These are phyloP conservation scores for Pterulicium gracile DNA, from an alignment of 1,284 basidiomycete genomes.

Conservation along the genomic window DNA sequence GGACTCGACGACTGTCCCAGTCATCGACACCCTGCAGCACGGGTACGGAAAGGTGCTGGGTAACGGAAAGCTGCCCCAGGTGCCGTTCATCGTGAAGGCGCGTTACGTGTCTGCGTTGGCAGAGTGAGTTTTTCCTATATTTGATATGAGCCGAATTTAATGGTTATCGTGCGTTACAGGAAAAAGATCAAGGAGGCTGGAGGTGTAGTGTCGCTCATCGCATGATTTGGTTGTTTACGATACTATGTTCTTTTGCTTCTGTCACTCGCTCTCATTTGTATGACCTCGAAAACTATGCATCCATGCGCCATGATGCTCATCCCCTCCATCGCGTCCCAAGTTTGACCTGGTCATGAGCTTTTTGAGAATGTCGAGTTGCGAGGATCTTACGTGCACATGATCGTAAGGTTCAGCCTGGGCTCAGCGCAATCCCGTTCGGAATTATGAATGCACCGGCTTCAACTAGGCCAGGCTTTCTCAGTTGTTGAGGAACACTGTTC, in stretches of 20 bases:
- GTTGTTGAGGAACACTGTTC: too few species aligned
- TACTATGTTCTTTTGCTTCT: not conserved
- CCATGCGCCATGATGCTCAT: too few species aligned
- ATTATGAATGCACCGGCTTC: too few species aligned
- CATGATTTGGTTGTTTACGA: conserved; percentile 39
- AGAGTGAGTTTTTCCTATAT: conserved; percentile 49
- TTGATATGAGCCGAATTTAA: conserved; percentile 6
- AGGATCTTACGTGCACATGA: too few species aligned
- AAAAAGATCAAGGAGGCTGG: conserved; percentile 87
- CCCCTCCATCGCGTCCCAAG: too few species aligned
- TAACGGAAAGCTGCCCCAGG: conserved; percentile 70
- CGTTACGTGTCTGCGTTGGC: conserved; percentile 85
- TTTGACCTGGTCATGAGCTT: too few species aligned
- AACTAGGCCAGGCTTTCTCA: too few species aligned
- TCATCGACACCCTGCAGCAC: conserved; percentile 79
- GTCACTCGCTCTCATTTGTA: too few species aligned
- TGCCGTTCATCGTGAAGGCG: conserved; percentile 93
- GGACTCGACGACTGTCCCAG: conserved; percentile 73
- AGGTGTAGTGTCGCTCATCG: conserved; percentile 85
- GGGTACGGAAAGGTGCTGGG: conserved; percentile 91
- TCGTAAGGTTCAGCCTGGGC: too few species aligned
- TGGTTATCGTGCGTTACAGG: conserved; percentile 25
- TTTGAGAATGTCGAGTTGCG: too few species aligned
- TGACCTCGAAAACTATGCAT: too few species aligned
- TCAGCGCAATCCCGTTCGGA: too few species aligned